These are phyloP conservation scores for Phlebopus sp. DNA, from an alignment of 1,284 basidiomycete genomes.

Conservation along the genomic window DNA sequence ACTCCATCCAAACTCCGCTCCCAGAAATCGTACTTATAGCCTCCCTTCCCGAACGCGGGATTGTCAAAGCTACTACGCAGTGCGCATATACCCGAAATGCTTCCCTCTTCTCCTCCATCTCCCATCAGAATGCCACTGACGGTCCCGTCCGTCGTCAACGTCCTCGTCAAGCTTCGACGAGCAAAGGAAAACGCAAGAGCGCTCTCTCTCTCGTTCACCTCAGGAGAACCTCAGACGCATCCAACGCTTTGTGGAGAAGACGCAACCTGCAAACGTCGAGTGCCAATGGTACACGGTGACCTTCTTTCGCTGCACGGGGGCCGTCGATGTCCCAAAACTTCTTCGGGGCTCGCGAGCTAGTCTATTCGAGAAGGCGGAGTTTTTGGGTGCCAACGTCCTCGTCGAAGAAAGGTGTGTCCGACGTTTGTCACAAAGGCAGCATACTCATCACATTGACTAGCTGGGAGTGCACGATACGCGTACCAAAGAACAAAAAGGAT, in stretches of 20 bases:
- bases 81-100: slow-evolving; percentile 1
- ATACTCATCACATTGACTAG: slow-evolving; percentile 33
- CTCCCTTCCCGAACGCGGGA: slow-evolving; percentile 5
- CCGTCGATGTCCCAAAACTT: slow-evolving; percentile 58
- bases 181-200: slow-evolving; percentile 23
- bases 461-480: slow-evolving; percentile 60
- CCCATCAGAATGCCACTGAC: slow-evolving; percentile 30
- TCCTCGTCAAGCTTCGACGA: slow-evolving; percentile 51
- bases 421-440: not conserved
- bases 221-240: slow-evolving; percentile 56
- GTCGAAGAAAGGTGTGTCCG: slow-evolving; percentile 59
- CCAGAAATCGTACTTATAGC: slow-evolving; percentile 12
- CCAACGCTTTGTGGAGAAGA: slow-evolving; percentile 36
- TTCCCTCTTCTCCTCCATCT: slow-evolving; percentile 20
- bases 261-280: slow-evolving; percentile 34
- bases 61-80: too few relatives aligned
- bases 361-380: slow-evolving; percentile 52
- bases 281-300: slow-evolving; percentile 48
- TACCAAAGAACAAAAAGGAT: slow-evolving; percentile 47
- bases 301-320: slow-evolving; percentile 58
- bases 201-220: slow-evolving; percentile 43
- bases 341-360: slow-evolving; percentile 51
- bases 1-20: slow-evolving; percentile 29
- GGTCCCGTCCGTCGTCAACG: slow-evolving; percentile 45
- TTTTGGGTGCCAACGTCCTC: slow-evolving; percentile 56